Conservation (phyloP, 2,329 filamentous ascomycete species). For the Teratosphaeria viscida region DNA sequence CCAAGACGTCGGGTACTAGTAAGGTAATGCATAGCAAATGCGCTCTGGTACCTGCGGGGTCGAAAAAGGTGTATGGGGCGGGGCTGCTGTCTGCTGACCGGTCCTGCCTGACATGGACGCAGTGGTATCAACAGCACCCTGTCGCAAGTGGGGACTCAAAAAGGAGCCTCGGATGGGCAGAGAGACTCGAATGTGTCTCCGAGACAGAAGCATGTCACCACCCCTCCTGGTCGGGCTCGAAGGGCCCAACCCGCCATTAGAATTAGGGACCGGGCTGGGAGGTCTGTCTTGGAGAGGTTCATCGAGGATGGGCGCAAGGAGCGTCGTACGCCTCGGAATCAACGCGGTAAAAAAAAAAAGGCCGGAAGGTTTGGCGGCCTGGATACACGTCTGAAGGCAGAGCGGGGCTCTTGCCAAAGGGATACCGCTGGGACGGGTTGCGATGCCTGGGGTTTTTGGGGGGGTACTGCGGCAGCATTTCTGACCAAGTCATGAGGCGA, state of each 20-base stretch:
- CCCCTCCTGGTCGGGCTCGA: conserved; percentile 4
- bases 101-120: not conserved
- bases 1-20: not conserved
- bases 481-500: conserved; percentile 21
- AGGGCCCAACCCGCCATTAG: conserved; percentile 19
- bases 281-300: conserved; percentile 19
- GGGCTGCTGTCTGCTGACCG: too few species aligned
- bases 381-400: conserved; percentile 13
- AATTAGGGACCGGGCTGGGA: conserved; percentile 20
- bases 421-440: conserved; percentile 19
- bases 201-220: conserved; percentile 2
- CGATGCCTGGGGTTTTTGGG: conserved; percentile 17
- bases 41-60: not conserved
- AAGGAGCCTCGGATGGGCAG: too few species aligned
- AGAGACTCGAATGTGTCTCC: too few species aligned
- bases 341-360: conserved; percentile 16
- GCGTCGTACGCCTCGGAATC: conserved; percentile 28
- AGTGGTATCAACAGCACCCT: too few species aligned
- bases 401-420: conserved; percentile 10
- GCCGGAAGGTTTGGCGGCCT: conserved; percentile 14
- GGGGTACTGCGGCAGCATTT: conserved; percentile 15
- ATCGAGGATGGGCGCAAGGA: conserved; percentile 21
- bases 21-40: not conserved
- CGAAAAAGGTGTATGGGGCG: not conserved
- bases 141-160: too few species aligned